Evolutionary conservation across 352 stramenopile genomes (phyloP).

Genomic region (Phytophthora rubi): DNA sequence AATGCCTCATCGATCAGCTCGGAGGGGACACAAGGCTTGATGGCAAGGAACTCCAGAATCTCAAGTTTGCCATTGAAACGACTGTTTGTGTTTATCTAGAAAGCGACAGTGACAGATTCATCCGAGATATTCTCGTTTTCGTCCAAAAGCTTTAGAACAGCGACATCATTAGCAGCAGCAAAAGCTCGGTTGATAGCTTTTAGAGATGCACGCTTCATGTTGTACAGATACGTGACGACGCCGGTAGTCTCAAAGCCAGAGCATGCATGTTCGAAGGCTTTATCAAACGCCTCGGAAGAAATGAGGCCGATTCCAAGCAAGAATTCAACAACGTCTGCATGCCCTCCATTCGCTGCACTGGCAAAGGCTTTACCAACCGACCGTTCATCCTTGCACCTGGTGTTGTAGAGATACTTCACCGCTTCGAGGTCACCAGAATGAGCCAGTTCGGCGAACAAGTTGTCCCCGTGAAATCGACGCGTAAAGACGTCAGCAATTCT

Average conservation of each 20-base stretch:
- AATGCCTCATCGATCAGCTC: not conserved
- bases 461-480: not conserved
- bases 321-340: not conserved
- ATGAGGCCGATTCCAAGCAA: not conserved
- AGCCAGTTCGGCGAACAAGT: not conserved
- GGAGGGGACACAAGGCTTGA: not conserved
- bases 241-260: not conserved
- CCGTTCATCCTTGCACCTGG: not conserved
- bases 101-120: not conserved
- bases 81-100: not conserved
- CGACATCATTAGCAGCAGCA: not conserved
- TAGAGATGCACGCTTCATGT: not conserved
- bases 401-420: slow-evolving; percentile 2
- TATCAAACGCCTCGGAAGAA: not conserved
- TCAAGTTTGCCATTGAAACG: not conserved
- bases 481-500: not conserved
- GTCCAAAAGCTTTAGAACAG: not conserved
- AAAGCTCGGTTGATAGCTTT: slow-evolving; percentile 4
- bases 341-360: not conserved
- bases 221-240: not conserved
- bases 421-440: not conserved
- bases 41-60: not conserved
- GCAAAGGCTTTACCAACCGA: not conserved
- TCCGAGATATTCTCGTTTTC: slow-evolving; percentile 6
- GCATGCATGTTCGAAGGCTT: not conserved